Base-by-base conservation (phyloP, 2,329 filamentous ascomycete genomes). In the Teratosphaeria pseudoeucalypti region DNA sequence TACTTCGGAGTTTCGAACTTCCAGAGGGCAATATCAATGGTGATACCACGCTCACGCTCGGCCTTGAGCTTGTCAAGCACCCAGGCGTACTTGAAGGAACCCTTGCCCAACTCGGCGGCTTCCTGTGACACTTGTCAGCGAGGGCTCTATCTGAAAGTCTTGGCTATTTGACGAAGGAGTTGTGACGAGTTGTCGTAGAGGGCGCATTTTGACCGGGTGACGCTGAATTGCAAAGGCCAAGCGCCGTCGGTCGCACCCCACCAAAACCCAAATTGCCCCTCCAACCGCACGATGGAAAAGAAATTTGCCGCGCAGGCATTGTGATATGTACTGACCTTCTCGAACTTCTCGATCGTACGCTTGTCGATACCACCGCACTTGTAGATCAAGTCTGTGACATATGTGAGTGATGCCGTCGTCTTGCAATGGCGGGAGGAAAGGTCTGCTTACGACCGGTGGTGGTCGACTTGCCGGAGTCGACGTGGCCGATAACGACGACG, bases 31-130 rank as follows among this genome's bases (percentile, higher is more conserved):
- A 97, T 97, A 82, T 97, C 94, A 77, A 99, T 87, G 82, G 94
- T 99, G 90, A 99, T 99, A 96, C 94, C 94, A 91, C 94, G 94
- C 87, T 97, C 94, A 91, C 94, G 94, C 90, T 99, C 94, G 78
- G 94, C 91, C 90, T 99, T 97, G 77, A 99, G 89, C 85, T 99
- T 99, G 91, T 99, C 94, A 79, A 99, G 87, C 80, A 99, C 94
- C 94, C 94, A 97, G 74, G 92, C 94, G 82, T 99, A 99, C 87
- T 99, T 99, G 92, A 99, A 99, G 79, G 92, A 97, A 84, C 94
- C 94, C 89, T 99, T 99, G 79, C 94, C 94, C 78, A 97, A 85
- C 81, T 97, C 91, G 80, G 92, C 91, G 76, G 94, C 94, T 92
- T 96, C 92, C 91, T 95, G 72, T 67, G 16, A 60, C 78, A 57